A percentile compares a stretch with the other conserved stretches of the same genome.
Conservation (phyloP, 1,139 yeast species). For the Spencermartinsiella ligniputridi region DNA sequence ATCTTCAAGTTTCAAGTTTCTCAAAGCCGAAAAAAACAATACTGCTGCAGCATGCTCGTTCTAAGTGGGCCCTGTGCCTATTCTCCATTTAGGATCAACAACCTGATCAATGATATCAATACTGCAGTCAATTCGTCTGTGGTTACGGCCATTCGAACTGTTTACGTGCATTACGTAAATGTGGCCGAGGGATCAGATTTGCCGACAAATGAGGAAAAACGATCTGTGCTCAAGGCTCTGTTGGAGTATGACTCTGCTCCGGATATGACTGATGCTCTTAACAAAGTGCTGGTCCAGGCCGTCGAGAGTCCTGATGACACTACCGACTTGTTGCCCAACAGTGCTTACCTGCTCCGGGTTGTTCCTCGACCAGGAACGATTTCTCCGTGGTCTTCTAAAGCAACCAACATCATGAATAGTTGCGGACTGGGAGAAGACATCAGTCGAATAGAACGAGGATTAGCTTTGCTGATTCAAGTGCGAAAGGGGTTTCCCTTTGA, state of each 20-base stretch:
- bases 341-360: constrained; percentile 63
- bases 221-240: constrained; percentile 45
- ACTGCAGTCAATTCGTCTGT: constrained; percentile 59
- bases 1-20: too few relatives aligned
- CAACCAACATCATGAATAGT: constrained; percentile 86
- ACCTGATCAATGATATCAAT: constrained; percentile 68
- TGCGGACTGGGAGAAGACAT: constrained; percentile 73
- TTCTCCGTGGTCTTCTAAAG: constrained; percentile 99
- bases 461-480: constrained; percentile 66
- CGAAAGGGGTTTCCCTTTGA: constrained; percentile 63
- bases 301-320: constrained; percentile 18
- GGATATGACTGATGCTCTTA: constrained; percentile 49
- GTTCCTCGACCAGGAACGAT: constrained; percentile 94
- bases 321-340: constrained; percentile 39
- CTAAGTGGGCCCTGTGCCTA: constrained; percentile 90
- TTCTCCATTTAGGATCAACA: constrained; percentile 78
- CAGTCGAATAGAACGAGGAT: constrained; percentile 87
- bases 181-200: constrained; percentile 38
- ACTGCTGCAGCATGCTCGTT: too few relatives aligned
- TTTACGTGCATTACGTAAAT: constrained; percentile 79
- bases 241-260: constrained; percentile 72
- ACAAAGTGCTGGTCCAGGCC: constrained; percentile 43
- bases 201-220: constrained; percentile 41
- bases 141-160: constrained; percentile 65
- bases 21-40: too few relatives aligned